phyloP scores from a whole-genome alignment of 2,329 filamentous ascomycete genomes.

The Tolypocladium paradoxum region DNA sequence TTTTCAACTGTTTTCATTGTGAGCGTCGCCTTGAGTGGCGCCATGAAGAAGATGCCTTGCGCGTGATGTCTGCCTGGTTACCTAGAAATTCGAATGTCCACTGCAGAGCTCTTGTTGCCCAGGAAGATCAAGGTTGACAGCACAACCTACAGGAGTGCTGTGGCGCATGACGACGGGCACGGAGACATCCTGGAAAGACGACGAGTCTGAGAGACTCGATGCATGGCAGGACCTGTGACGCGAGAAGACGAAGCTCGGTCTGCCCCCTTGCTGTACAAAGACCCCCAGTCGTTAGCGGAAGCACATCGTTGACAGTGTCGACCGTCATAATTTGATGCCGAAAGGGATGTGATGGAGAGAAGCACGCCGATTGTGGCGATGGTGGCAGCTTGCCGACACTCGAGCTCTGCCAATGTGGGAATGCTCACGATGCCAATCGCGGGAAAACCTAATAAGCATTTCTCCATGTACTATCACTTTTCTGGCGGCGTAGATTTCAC shows the following conservation, averaged over 20 bases:
- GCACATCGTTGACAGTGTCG: not conserved
- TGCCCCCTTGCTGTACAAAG: not conserved
- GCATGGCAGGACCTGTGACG: too few species aligned
- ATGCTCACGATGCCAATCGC: not conserved
- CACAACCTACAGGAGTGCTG: too few species aligned
- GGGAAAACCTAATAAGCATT: not conserved
- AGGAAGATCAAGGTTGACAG: too few species aligned
- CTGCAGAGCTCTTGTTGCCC: too few species aligned
- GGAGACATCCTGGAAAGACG: too few species aligned
- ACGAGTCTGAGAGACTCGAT: too few species aligned
- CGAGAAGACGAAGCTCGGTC: not conserved
- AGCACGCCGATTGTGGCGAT: not conserved
- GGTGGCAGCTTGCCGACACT: not conserved
- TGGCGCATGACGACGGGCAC: too few species aligned
- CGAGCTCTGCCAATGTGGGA: not conserved
- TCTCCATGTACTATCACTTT: not conserved
- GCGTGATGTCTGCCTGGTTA: not conserved
- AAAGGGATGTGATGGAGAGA: not conserved
- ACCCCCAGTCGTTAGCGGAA: too few species aligned
- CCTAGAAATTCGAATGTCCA: too few species aligned
- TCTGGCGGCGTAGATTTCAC: not conserved
- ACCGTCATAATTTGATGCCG: not conserved
- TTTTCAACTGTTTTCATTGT: constrained; percentile 36
- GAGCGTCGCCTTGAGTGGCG: constrained; percentile 24
- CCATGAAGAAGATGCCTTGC: constrained; percentile 29